Percentiles rank a stretch among this genome's conserved stretches.
Conservation (phyloP, 2,329 filamentous ascomycete species). For the Pleomassaria siparia region DNA sequence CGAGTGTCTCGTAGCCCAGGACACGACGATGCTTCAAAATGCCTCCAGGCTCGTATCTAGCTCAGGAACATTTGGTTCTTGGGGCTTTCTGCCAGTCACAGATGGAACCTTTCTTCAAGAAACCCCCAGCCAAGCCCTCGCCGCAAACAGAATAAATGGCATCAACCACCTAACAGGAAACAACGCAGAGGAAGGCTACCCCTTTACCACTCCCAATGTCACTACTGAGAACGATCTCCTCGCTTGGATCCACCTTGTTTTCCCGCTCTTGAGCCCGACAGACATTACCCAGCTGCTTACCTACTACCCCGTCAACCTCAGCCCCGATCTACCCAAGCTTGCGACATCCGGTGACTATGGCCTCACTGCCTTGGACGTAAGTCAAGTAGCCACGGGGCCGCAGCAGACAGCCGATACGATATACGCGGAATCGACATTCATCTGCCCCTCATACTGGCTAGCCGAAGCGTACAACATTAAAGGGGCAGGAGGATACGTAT, state of each 20-base stretch:
- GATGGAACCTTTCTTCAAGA: conserved; percentile 45
- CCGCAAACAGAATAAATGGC: conserved; percentile 40
- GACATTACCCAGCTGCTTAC: conserved; percentile 44
- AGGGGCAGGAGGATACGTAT: background rate
- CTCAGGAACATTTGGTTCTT: conserved; percentile 43
- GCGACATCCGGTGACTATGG: conserved; percentile 34
- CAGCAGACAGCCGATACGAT: conserved; percentile 58
- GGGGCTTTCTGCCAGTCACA: conserved; percentile 49
- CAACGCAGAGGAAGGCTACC: conserved; percentile 55
- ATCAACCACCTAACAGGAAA: conserved; percentile 42
- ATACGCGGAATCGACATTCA: conserved; percentile 58
- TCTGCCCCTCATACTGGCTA: conserved; percentile 60
- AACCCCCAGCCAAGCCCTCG: conserved; percentile 42
- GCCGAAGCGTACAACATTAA: conserved; percentile 47
- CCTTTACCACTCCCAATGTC: conserved; percentile 49
- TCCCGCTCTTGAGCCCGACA: conserved; percentile 30
- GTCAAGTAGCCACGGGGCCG: conserved; percentile 53
- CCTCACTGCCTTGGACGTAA: conserved; percentile 54
- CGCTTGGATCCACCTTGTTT: conserved; percentile 48
- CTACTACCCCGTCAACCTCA: conserved; percentile 40
- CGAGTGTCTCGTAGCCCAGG: conserved; percentile 44
- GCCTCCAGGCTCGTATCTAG: conserved; percentile 40
- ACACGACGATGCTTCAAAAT: conserved; percentile 41
- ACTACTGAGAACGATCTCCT: conserved; percentile 44
- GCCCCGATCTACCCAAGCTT: conserved; percentile 26